Evolutionary conservation across 2,329 filamentous ascomycete species (phyloP), one percentile per base, ranked within the genome.

Genomic region (Trichophyton schoenleinii): DNA sequence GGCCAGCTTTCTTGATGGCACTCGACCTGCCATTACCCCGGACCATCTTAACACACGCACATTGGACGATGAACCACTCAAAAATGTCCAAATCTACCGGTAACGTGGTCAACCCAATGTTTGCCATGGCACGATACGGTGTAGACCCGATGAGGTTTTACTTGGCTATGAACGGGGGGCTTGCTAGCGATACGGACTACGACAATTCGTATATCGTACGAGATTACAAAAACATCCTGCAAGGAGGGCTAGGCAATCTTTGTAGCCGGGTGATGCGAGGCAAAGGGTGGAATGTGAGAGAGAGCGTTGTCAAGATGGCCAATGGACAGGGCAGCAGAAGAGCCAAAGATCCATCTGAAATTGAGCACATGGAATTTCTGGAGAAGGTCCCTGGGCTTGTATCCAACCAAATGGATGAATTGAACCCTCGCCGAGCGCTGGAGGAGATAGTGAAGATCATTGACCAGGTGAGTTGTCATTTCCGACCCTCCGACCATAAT

Each of bases 21-120:
- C 78, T 96, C 13, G 85, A 86, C 59, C 79, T 97, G 3, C 87
- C 89, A 0, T 78, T 88, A 0, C 90, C 94, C 0, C 87, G 85
- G 69, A 85, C 85, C 64, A 83, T 99, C 36, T 78, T 99, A 1
- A 89, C 89, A 59, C 94, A 99, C 71, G 91, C 87, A 1, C 94
- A 99, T 72, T 99, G 95, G 94, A 95, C 91, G 13, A 86, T 99
- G 75, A 89, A 88, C 61, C 84, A 84, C 60, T 83, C 86, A 67
- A 99, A 99, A 74, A 99, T 99, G 91, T 92, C 91, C 64, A 99
- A 99, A 73, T 95, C 89, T 0, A 84, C 87, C 1, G 94, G 94
- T 64, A 96, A 96, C 71, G 92, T 95, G 1, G 92, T 99, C 49
- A 94, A 96, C 69, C 94, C 94, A 0, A 91, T 95, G 70, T 90